phyloP scores from a whole-genome alignment of 345 rosid species.

The Excoecaria cochinchinensis region DNA sequence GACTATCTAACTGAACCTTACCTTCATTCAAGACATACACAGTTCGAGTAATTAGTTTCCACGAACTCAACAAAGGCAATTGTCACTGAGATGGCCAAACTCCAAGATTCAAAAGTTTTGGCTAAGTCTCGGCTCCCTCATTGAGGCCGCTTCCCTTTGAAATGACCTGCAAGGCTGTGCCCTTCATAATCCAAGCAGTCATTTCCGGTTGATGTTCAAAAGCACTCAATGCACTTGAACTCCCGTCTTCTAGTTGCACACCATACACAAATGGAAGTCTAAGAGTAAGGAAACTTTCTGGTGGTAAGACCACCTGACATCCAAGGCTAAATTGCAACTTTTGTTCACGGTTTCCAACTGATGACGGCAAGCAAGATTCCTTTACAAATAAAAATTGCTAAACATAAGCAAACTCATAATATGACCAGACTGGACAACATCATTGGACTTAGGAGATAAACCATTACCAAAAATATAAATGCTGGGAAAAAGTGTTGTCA shows the following conservation, averaged over 20 bases:
- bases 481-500: not conserved
- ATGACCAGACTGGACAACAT: not conserved
- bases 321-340: slow-evolving; percentile 67
- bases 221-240: slow-evolving; percentile 53
- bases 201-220: slow-evolving; percentile 63
- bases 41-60: slow-evolving; percentile 23
- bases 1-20: slow-evolving; percentile 5
- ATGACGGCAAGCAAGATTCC: slow-evolving; percentile 63
- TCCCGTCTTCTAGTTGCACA: slow-evolving; percentile 52
- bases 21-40: slow-evolving; percentile 21
- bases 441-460: not conserved
- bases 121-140: slow-evolving; percentile 29
- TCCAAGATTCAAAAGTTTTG: slow-evolving; percentile 19
- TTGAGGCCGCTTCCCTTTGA: slow-evolving; percentile 47
- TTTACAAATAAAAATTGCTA: slow-evolving; percentile 25
- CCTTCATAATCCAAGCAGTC: slow-evolving; percentile 74
- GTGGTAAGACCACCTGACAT: slow-evolving; percentile 68
- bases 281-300: slow-evolving; percentile 72
- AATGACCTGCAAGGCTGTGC: slow-evolving; percentile 56
- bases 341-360: slow-evolving; percentile 44
- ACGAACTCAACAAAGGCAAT: slow-evolving; percentile 17
- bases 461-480: not conserved
- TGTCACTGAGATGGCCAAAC: slow-evolving; percentile 19
- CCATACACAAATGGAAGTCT: slow-evolving; percentile 83
- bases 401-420: slow-evolving; percentile 1